These are phyloP conservation scores for Phytophthora melonis DNA, from an alignment of 352 stramenopile genomes.

Conservation along the genomic window DNA sequence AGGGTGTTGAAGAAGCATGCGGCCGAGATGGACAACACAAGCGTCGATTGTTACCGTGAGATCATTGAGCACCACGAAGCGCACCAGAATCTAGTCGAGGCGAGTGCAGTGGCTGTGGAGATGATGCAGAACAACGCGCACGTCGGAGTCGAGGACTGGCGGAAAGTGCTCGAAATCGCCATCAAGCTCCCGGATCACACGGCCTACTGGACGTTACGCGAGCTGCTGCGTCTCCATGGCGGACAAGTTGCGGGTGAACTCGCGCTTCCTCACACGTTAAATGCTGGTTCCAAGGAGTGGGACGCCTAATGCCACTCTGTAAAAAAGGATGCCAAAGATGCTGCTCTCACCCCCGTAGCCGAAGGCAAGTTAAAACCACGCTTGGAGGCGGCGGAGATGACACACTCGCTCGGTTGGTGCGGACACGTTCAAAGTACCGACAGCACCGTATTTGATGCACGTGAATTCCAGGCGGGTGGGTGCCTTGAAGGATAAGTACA, in stretches of 20 bases:
- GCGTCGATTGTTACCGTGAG: constrained; percentile 65
- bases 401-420: too few relatives aligned
- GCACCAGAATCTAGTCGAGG: constrained; percentile 47
- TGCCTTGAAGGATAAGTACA: too few relatives aligned
- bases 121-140: constrained; percentile 77
- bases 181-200: constrained; percentile 61
- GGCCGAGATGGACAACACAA: constrained; percentile 47
- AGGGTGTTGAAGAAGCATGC: neutral
- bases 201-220: constrained; percentile 82
- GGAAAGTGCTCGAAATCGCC: constrained; percentile 54
- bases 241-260: neutral
- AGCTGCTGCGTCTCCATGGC: constrained; percentile 68
- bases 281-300: too few relatives aligned
- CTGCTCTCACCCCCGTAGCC: too few relatives aligned
- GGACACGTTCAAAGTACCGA: too few relatives aligned
- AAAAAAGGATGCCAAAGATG: too few relatives aligned
- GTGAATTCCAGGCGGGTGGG: too few relatives aligned
- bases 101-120: constrained; percentile 58
- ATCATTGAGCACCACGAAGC: constrained; percentile 62
- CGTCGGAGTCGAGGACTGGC: constrained; percentile 64
- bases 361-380: too few relatives aligned
- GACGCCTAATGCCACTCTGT: too few relatives aligned
- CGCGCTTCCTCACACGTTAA: too few relatives aligned
- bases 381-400: too few relatives aligned
- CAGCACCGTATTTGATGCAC: too few relatives aligned